A percentile compares a stretch with the other conserved stretches of the same genome.
Evolutionary conservation across 441 rosid genomes (phyloP).

Genomic region (Francoa sonchifolia): DNA sequence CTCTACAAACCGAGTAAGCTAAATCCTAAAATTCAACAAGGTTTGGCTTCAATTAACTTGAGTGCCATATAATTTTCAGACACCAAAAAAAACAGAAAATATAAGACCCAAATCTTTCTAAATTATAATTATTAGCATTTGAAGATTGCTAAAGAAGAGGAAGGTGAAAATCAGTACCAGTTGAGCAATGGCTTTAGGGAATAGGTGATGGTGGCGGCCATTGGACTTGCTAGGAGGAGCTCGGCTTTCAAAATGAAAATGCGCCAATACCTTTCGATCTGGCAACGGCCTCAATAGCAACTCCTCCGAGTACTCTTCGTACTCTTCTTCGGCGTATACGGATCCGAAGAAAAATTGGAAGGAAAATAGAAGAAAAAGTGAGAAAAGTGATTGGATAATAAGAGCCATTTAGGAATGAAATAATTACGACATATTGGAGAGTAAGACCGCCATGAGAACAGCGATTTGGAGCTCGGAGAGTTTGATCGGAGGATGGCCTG

Average conservation of each 20-base stretch:
- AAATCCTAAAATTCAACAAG: too few relatives aligned
- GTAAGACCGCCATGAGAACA: slow-evolving; percentile 1
- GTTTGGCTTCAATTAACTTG: too few relatives aligned
- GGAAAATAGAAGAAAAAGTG: slow-evolving; percentile 10
- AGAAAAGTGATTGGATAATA: slow-evolving; percentile 7
- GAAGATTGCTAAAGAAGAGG: too few relatives aligned
- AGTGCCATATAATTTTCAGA: too few relatives aligned
- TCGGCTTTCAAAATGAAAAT: slow-evolving; percentile 60
- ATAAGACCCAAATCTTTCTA: too few relatives aligned
- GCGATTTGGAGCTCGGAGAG: slow-evolving; percentile 3
- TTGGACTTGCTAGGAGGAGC: slow-evolving; percentile 49
- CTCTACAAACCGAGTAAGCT: too few relatives aligned
- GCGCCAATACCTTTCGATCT: slow-evolving; percentile 74
- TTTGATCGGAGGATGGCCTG: too few relatives aligned
- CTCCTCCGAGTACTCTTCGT: slow-evolving; percentile 63
- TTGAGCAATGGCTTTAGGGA: slow-evolving; percentile 90
- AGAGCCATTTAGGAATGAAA: slow-evolving; percentile 17
- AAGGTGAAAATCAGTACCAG: slow-evolving; percentile 32
- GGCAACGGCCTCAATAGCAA: slow-evolving; percentile 76
- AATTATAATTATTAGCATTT: too few relatives aligned
- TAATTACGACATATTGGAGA: slow-evolving; percentile 3
- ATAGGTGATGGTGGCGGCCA: slow-evolving; percentile 91
- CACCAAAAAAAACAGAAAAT: too few relatives aligned
- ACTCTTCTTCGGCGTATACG: slow-evolving; percentile 38
- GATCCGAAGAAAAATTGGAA: slow-evolving; percentile 25